A percentile compares a stretch with the other conserved stretches of the same genome.
These are phyloP conservation scores for Hypsizygus marmoreus DNA, from an alignment of 768 basidiomycete genomes.

Conservation along the genomic window DNA sequence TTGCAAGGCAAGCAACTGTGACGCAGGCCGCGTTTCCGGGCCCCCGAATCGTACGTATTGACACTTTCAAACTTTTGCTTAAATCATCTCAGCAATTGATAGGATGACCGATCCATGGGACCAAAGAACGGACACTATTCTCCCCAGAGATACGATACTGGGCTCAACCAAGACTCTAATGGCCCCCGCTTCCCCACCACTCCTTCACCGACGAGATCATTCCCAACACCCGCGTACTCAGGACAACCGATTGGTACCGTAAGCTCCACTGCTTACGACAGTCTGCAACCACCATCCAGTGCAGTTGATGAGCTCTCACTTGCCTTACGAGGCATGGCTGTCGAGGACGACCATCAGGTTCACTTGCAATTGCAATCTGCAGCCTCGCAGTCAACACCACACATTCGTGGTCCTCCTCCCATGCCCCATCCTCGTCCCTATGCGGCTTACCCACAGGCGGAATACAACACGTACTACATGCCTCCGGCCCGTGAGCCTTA, in stretches of 20 bases:
- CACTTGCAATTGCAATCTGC: conserved; percentile 18
- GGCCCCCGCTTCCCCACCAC: conserved; percentile 41
- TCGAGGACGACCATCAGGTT: conserved; percentile 27
- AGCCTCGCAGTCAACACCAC: conserved; percentile 29
- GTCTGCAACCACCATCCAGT: conserved; percentile 35
- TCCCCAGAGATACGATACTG: conserved; percentile 54
- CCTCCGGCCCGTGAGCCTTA: conserved; percentile 51
- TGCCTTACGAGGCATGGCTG: conserved; percentile 51
- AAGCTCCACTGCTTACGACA: conserved; percentile 12
- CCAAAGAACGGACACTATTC: conserved; percentile 52
- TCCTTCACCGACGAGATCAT: conserved; percentile 48
- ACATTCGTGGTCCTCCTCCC: conserved; percentile 40
- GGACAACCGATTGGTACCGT: conserved; percentile 11
- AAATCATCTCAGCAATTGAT: conserved; percentile 22
- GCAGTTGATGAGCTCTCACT: conserved; percentile 58
- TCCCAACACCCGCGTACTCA: conserved; percentile 28
- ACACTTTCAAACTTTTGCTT: conserved; percentile 3
- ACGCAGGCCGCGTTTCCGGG: conserved; percentile 41
- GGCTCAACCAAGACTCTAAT: conserved; percentile 40
- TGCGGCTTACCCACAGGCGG: conserved; percentile 51
- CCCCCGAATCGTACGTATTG: conserved; percentile 39
- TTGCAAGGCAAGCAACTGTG: conserved; percentile 38
- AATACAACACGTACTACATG: conserved; percentile 64
- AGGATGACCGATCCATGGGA: conserved; percentile 49
- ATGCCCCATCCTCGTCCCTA: conserved; percentile 51